Conservation (phyloP, 2,329 filamentous ascomycete genomes). For the Gnomoniopsis sp. region DNA sequence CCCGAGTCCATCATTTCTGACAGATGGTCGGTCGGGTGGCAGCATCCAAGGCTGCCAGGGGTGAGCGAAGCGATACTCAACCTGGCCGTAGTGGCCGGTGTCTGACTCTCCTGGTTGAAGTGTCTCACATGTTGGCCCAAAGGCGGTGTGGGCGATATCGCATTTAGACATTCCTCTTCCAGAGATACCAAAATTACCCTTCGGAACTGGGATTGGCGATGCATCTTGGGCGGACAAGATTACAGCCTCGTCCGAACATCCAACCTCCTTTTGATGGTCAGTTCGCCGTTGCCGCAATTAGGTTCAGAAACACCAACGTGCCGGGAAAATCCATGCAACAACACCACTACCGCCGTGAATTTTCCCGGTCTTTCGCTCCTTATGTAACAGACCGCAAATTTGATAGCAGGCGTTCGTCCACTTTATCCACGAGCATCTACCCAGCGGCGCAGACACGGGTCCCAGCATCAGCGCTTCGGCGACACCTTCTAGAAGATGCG, state of each 20-base stretch:
- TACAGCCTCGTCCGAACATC: background rate
- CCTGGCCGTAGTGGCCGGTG: too few species aligned
- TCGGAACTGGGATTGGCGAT: background rate
- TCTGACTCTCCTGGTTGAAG: too few species aligned
- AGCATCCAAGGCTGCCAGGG: too few species aligned
- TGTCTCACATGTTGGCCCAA: too few species aligned
- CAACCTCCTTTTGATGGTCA: background rate
- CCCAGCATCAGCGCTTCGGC: background rate
- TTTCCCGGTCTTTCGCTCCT: background rate
- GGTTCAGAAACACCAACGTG: background rate
- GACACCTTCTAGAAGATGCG: background rate
- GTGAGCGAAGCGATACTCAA: too few species aligned
- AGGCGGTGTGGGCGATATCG: background rate
- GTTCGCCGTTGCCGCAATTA: background rate
- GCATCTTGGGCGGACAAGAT: background rate
- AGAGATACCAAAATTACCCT: too few species aligned
- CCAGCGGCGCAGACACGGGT: background rate
- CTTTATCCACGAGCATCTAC: conserved; percentile 9
- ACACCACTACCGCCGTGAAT: background rate
- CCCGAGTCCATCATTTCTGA: too few species aligned
- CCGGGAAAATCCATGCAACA: background rate
- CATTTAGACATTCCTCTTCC: too few species aligned
- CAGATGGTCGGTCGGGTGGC: too few species aligned
- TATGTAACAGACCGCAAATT: background rate
- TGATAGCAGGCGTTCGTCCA: background rate